phyloP scores from a whole-genome alignment of 106 monocot species.

The Dendrobium chrysotoxum region DNA sequence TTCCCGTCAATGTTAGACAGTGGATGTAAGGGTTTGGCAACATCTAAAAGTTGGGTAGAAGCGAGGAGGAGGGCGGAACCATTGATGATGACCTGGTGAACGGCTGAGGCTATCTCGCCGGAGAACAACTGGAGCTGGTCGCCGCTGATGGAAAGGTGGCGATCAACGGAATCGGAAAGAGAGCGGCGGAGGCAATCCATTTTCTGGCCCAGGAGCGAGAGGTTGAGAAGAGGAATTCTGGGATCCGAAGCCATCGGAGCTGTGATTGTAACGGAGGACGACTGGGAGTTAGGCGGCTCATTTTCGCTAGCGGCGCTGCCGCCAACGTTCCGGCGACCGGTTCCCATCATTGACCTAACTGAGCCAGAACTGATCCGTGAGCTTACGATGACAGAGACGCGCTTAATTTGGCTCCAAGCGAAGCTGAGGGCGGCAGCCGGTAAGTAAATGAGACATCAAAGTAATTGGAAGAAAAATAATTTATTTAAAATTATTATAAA shows the following conservation, averaged over 20 bases:
- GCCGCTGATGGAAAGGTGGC: slow-evolving; percentile 4
- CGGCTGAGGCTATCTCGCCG: slow-evolving; percentile 38
- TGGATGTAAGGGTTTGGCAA: neutral
- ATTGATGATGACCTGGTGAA: slow-evolving; percentile 45
- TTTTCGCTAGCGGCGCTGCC: neutral
- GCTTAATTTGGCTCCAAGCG: too few relatives aligned
- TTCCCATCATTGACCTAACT: neutral
- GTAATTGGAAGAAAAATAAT: too few relatives aligned
- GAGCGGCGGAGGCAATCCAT: slow-evolving; percentile 35
- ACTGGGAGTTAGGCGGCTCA: neutral
- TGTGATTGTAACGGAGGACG: neutral
- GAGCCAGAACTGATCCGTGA: neutral
- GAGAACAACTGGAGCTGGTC: slow-evolving; percentile 32
- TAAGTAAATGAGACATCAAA: too few relatives aligned
- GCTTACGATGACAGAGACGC: neutral
- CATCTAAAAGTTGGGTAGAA: slow-evolving; percentile 6
- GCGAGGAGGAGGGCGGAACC: slow-evolving; percentile 36
- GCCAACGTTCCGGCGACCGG: neutral
- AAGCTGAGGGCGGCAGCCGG: too few relatives aligned
- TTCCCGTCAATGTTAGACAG: neutral
- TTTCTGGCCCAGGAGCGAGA: slow-evolving; percentile 23
- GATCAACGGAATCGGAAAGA: slow-evolving; percentile 32
- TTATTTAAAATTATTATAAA: too few relatives aligned
- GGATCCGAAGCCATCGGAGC: slow-evolving; percentile 10
- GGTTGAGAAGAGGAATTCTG: slow-evolving; percentile 20